Evolutionary conservation across 129 eudicot species (phyloP).

Genomic region (Oenanthe sinensis): DNA sequence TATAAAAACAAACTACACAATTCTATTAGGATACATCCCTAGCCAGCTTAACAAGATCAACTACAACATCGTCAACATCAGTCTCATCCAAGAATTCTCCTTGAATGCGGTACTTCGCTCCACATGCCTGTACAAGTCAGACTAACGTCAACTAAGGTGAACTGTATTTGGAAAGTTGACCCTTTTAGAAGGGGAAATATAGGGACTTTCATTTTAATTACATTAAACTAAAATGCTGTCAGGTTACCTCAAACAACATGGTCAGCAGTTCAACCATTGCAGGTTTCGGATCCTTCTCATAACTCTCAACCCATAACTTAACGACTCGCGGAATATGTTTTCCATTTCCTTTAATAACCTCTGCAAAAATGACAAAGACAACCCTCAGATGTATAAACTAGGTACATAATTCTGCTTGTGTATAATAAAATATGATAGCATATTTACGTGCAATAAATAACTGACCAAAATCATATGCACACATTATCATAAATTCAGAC

Average conservation of each 20-base stretch:
- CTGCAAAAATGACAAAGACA: slow-evolving; percentile 23
- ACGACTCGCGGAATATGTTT: slow-evolving; percentile 69
- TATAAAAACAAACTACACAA: neutral
- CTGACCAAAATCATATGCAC: neutral
- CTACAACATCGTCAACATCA: slow-evolving; percentile 88
- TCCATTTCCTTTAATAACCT: slow-evolving; percentile 63
- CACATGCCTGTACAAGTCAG: slow-evolving; percentile 61
- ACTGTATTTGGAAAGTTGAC: neutral
- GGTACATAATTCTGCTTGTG: neutral
- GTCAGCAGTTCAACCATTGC: slow-evolving; percentile 75
- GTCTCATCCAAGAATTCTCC: slow-evolving; percentile 76
- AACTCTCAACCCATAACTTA: slow-evolving; percentile 69
- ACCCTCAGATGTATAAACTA: neutral
- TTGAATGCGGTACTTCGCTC: slow-evolving; percentile 60
- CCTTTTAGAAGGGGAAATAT: neutral
- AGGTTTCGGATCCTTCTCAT: slow-evolving; percentile 70
- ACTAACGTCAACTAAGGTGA: neutral
- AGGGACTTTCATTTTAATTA: neutral
- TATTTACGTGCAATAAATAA: neutral
- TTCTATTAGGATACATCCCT: slow-evolving; percentile 50
- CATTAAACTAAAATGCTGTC: neutral
- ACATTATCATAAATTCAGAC: neutral
- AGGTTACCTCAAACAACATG: slow-evolving; percentile 83
- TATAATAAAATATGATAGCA: neutral
- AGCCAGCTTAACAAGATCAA: slow-evolving; percentile 81